A percentile compares a stretch with the other conserved stretches of the same genome.
Evolutionary conservation across 2,329 filamentous ascomycete species (phyloP).

Genomic region (Camillea tinctor): DNA sequence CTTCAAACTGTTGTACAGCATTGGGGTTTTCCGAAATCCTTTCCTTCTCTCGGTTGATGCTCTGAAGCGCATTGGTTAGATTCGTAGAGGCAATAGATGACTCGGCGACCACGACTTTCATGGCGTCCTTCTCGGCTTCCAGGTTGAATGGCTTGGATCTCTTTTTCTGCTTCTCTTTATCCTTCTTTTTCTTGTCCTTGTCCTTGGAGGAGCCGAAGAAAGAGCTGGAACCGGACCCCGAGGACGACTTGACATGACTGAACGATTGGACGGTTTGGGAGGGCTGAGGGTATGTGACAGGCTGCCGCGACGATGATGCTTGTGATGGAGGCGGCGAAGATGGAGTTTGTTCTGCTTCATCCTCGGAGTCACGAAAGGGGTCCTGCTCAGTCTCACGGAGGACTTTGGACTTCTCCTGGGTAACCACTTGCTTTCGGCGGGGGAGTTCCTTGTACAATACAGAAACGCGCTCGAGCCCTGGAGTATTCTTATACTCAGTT

Average conservation of each 20-base stretch:
- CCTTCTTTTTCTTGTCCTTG: slow-evolving; percentile 52
- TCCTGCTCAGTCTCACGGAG: slow-evolving; percentile 73
- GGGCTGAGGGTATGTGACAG: slow-evolving; percentile 27
- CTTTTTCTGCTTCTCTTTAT: slow-evolving; percentile 55
- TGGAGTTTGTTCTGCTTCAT: slow-evolving; percentile 47
- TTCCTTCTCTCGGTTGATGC: slow-evolving; percentile 85
- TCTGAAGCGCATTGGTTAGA: slow-evolving; percentile 80
- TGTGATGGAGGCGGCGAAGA: slow-evolving; percentile 28
- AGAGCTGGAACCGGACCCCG: slow-evolving; percentile 35
- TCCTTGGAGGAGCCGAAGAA: slow-evolving; percentile 47
- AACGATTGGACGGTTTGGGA: slow-evolving; percentile 38
- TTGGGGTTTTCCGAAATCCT: slow-evolving; percentile 81
- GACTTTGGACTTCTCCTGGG: slow-evolving; percentile 77
- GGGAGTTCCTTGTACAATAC: slow-evolving; percentile 72
- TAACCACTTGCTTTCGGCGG: slow-evolving; percentile 67
- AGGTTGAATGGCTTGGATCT: slow-evolving; percentile 72
- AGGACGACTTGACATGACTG: slow-evolving; percentile 35
- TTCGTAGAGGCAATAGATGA: slow-evolving; percentile 90
- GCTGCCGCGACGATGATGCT: slow-evolving; percentile 31
- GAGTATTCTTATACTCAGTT: slow-evolving; percentile 73
- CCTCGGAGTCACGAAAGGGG: slow-evolving; percentile 67
- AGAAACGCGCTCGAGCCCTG: slow-evolving; percentile 78
- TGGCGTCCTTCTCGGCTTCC: slow-evolving; percentile 80
- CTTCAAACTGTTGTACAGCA: slow-evolving; percentile 76
- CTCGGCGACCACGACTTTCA: slow-evolving; percentile 86